These are phyloP conservation scores for Penstemon newberryi DNA, from an alignment of 257 asterid species.

Conservation along the genomic window DNA sequence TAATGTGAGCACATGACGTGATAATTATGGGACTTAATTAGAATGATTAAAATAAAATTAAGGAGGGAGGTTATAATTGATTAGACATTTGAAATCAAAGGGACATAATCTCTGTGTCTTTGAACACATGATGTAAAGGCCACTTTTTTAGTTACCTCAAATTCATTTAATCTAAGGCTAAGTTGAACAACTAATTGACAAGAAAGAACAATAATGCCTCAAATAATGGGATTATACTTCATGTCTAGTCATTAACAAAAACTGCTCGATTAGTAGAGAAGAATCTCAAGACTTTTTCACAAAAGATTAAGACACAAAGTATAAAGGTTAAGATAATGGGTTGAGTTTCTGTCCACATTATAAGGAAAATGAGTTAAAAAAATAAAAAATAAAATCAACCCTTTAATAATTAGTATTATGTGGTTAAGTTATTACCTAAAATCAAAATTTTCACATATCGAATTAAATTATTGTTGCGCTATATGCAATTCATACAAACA, in stretches of 20 bases:
- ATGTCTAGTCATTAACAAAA: slow-evolving; percentile 29
- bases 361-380: slow-evolving; percentile 17
- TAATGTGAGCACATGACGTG: slow-evolving; percentile 28
- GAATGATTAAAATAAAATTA: slow-evolving; percentile 1
- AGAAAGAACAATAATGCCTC: slow-evolving; percentile 46
- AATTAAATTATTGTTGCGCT: too few relatives aligned
- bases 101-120: slow-evolving; percentile 62
- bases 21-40: slow-evolving; percentile 14
- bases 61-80: slow-evolving; percentile 23
- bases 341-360: slow-evolving; percentile 18
- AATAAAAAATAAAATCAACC: neutral
- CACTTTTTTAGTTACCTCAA: slow-evolving; percentile 38
- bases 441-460: neutral
- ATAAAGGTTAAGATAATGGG: slow-evolving; percentile 4
- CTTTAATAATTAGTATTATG: slow-evolving; percentile 11
- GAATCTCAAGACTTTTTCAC: slow-evolving; percentile 26
- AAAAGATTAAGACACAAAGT: slow-evolving; percentile 30
- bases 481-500: too few relatives aligned
- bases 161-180: slow-evolving; percentile 43
- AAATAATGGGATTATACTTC: slow-evolving; percentile 36
- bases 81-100: slow-evolving; percentile 35
- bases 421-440: neutral
- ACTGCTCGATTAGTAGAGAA: slow-evolving; percentile 30
- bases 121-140: slow-evolving; percentile 38
- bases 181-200: slow-evolving; percentile 53